These are phyloP conservation scores for Cutaneotrichosporon cutaneum DNA, from an alignment of 1,284 basidiomycete species.

Conservation along the genomic window DNA sequence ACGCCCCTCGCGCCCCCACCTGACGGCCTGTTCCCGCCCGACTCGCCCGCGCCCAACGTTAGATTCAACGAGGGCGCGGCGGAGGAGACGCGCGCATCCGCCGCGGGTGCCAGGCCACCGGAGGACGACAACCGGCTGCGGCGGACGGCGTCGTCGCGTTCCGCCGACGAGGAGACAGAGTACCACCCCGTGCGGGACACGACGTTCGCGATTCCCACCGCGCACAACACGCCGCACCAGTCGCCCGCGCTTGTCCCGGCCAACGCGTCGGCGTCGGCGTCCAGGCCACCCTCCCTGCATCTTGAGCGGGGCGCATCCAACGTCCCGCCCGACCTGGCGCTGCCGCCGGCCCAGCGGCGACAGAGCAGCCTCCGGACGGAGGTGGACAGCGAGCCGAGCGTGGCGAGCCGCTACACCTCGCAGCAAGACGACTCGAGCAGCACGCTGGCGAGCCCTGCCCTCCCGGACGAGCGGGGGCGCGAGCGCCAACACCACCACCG, in stretches of 20 bases:
- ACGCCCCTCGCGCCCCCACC: conserved; percentile 9
- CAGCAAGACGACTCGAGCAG: background rate
- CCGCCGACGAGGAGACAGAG: conserved; percentile 8
- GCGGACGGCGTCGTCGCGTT: conserved; percentile 10
- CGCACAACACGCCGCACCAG: conserved; percentile 4
- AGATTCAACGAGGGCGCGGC: conserved; percentile 4
- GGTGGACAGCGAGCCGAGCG: background rate
- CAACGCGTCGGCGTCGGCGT: background rate
- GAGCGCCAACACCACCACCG: conserved; percentile 27
- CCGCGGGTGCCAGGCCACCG: background rate
- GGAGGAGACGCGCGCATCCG: background rate
- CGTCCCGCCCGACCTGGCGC: background rate
- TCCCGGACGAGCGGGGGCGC: conserved; percentile 31
- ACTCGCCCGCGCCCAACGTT: conserved; percentile 1
- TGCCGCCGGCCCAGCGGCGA: background rate
- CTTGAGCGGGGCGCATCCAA: conserved; percentile 3
- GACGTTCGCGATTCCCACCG: conserved; percentile 12
- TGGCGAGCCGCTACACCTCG: background rate
- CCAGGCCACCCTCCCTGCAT: conserved; percentile 22
- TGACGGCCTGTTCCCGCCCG: conserved; percentile 9
- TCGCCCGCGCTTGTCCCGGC: background rate
- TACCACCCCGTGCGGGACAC: conserved; percentile 21
- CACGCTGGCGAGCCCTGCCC: background rate
- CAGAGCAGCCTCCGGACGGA: background rate
- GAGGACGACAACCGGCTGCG: background rate